These are phyloP conservation scores for Saturnispora zaruensis DNA, from an alignment of 805 yeast species.

Conservation along the genomic window DNA sequence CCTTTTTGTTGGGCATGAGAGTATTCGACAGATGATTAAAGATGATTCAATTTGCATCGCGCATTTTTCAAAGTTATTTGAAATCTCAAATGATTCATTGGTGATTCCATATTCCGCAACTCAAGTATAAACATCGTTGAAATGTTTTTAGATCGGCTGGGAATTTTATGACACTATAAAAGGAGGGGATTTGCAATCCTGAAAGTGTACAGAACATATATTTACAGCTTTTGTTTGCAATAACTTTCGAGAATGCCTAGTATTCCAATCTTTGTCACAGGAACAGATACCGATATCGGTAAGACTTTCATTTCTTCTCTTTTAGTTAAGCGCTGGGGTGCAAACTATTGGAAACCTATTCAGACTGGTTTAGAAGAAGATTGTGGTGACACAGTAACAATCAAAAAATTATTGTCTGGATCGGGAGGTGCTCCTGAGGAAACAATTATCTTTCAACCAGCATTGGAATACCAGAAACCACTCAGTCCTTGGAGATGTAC, in stretches of 20 bases:
- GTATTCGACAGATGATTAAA: neutral
- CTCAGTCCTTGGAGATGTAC: slow-evolving; percentile 20
- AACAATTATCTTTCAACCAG: neutral
- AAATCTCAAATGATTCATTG: neutral
- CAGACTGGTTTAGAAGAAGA: slow-evolving; percentile 8
- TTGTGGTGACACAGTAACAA: slow-evolving; percentile 7
- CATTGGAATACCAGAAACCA: slow-evolving; percentile 11
- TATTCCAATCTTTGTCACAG: slow-evolving; percentile 5
- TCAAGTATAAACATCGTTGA: too few relatives aligned
- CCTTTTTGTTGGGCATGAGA: neutral
- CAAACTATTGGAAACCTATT: slow-evolving; percentile 9
- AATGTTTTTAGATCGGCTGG: too few relatives aligned
- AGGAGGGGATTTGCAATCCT: too few relatives aligned
- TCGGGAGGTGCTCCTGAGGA: slow-evolving; percentile 1
- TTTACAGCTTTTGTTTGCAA: neutral
- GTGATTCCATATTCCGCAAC: neutral
- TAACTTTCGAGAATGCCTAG: neutral
- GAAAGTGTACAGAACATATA: too few relatives aligned
- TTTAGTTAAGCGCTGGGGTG: slow-evolving; percentile 6
- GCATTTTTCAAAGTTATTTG: neutral
- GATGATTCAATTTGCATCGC: neutral
- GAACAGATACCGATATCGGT: slow-evolving; percentile 11
- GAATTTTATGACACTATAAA: too few relatives aligned
- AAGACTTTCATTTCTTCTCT: slow-evolving; percentile 9
- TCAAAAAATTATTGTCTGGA: neutral